Evolutionary conservation across 2,329 filamentous ascomycete species (phyloP).

Genomic region (Cercospora berteroae): DNA sequence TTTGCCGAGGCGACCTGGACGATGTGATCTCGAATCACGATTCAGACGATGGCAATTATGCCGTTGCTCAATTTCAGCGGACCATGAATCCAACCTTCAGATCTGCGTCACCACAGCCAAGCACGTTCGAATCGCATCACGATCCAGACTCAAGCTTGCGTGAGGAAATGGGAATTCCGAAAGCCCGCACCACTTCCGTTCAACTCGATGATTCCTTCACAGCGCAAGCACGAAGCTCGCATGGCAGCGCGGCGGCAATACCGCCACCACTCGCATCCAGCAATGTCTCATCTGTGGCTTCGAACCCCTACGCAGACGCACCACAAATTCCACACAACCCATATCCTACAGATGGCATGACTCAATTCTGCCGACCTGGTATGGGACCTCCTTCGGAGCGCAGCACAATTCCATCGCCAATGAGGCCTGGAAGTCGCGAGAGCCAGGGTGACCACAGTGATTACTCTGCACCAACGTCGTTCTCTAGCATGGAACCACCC

Average conservation of each 20-base stretch:
- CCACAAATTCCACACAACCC: conserved; percentile 81
- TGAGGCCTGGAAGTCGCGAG: conserved; percentile 77
- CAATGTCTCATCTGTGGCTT: conserved; percentile 26
- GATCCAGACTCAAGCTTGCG: conserved; percentile 75
- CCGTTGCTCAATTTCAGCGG: conserved; percentile 90
- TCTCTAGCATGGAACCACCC: conserved; percentile 78
- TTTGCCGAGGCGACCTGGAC: conserved; percentile 79
- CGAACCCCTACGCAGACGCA: conserved; percentile 51
- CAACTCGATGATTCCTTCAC: conserved; percentile 35
- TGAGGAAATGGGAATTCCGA: conserved; percentile 60
- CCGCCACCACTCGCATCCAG: conserved; percentile 28
- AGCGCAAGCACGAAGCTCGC: conserved; percentile 31
- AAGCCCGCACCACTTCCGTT: conserved; percentile 39
- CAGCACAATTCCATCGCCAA: conserved; percentile 66
- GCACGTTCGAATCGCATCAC: conserved; percentile 87
- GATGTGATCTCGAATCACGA: conserved; percentile 74
- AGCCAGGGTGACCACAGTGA: conserved; percentile 70
- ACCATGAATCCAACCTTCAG: conserved; percentile 95
- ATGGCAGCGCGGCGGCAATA: conserved; percentile 27
- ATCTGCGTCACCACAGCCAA: conserved; percentile 93
- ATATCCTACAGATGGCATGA: conserved; percentile 94
- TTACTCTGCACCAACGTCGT: conserved; percentile 82
- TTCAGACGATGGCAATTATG: conserved; percentile 86
- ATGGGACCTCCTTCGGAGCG: conserved; percentile 68
- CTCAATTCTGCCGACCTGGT: conserved; percentile 74